These are phyloP conservation scores for Rhizoclosmatium globosum DNA, from an alignment of 192 early-diverging fungal genomes.

Conservation along the genomic window DNA sequence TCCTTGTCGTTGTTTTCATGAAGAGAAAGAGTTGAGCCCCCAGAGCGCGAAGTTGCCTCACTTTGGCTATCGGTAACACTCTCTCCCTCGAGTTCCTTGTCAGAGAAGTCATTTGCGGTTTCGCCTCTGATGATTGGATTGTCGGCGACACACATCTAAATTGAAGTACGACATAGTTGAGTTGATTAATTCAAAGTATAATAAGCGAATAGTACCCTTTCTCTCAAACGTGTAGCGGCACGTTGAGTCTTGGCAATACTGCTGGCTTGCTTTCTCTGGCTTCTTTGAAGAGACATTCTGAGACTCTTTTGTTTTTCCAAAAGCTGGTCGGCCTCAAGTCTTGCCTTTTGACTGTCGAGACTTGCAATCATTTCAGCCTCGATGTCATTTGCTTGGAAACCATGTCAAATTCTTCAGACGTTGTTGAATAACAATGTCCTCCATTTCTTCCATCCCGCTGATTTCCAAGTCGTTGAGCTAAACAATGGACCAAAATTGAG, in stretches of 20 bases:
- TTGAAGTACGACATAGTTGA: neutral
- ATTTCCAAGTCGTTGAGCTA: slow-evolving; percentile 42
- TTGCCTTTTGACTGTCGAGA: slow-evolving; percentile 26
- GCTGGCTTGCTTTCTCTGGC: slow-evolving; percentile 31
- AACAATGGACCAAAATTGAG: neutral
- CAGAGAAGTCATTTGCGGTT: neutral
- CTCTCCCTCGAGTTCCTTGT: neutral
- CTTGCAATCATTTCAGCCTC: neutral
- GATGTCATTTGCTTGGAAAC: slow-evolving; percentile 23
- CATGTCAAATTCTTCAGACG: slow-evolving; percentile 37
- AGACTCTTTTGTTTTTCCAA: slow-evolving; percentile 28
- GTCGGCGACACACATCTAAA: slow-evolving; percentile 9
- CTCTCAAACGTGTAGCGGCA: slow-evolving; percentile 10
- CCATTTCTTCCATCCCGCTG: slow-evolving; percentile 31
- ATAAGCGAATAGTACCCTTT: slow-evolving; percentile 17
- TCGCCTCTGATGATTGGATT: slow-evolving; percentile 16
- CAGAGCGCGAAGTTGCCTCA: slow-evolving; percentile 8
- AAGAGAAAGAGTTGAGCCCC: slow-evolving; percentile 2
- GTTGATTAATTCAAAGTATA: neutral
- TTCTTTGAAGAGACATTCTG: slow-evolving; percentile 9
- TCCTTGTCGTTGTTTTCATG: neutral
- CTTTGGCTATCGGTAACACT: slow-evolving; percentile 15
- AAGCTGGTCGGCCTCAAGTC: slow-evolving; percentile 21
- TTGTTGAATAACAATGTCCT: slow-evolving; percentile 26
- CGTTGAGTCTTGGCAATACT: slow-evolving; percentile 29